These are phyloP conservation scores for Phytophthora sp. DNA, from an alignment of 352 stramenopile species.

Conservation along the genomic window DNA sequence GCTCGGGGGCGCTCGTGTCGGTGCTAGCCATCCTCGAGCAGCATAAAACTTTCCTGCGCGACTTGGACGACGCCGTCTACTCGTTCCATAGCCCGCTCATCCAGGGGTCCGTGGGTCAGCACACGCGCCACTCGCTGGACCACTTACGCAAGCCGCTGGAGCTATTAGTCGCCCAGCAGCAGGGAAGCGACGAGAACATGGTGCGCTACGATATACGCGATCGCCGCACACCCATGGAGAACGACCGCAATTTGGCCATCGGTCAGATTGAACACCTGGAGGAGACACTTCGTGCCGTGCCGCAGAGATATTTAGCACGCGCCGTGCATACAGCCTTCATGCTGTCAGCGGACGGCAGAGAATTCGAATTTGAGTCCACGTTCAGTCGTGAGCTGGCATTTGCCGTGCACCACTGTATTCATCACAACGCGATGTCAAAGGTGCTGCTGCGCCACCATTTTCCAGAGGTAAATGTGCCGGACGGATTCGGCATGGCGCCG, in stretches of 20 bases:
- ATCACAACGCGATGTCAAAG: slow-evolving; percentile 86
- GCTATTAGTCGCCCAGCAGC: slow-evolving; percentile 17
- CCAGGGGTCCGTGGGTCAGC: slow-evolving; percentile 66
- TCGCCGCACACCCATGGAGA: slow-evolving; percentile 71
- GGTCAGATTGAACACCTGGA: slow-evolving; percentile 62
- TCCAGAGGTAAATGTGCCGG: slow-evolving; percentile 47
- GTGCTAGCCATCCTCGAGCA: slow-evolving; percentile 71
- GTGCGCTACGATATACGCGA: slow-evolving; percentile 78
- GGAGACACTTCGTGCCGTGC: slow-evolving; percentile 34
- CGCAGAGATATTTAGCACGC: slow-evolving; percentile 31
- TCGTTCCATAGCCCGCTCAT: slow-evolving; percentile 69
- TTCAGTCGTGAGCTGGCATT: slow-evolving; percentile 83
- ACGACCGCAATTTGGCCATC: slow-evolving; percentile 57
- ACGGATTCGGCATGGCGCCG: slow-evolving; percentile 74
- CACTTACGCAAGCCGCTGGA: slow-evolving; percentile 79
- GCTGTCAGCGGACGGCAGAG: slow-evolving; percentile 71
- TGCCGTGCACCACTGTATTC: slow-evolving; percentile 86
- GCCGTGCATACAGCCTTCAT: slow-evolving; percentile 73
- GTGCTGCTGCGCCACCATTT: slow-evolving; percentile 77
- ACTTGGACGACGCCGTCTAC: slow-evolving; percentile 65
- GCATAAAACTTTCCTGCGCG: slow-evolving; percentile 57
- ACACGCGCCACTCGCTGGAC: slow-evolving; percentile 83
- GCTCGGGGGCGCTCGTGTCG: slow-evolving; percentile 41
- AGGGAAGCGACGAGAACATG: slow-evolving; percentile 12
- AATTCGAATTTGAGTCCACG: slow-evolving; percentile 76